Percentiles rank a stretch among this genome's conserved stretches.
Conservation (phyloP, 2,329 filamentous ascomycete genomes). For the Didymella keratinophila region DNA sequence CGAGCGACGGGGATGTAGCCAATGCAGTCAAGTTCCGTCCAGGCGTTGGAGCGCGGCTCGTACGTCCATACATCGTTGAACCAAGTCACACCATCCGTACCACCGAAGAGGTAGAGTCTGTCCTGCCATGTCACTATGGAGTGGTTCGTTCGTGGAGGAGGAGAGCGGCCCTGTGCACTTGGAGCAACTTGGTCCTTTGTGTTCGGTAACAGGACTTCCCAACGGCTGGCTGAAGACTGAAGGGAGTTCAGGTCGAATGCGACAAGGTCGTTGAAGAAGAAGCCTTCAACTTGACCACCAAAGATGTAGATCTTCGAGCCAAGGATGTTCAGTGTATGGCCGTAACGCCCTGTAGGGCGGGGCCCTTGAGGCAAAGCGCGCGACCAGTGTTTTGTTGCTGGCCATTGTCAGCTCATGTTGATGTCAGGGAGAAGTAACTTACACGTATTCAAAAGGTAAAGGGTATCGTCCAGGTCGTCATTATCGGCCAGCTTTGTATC, state of each 20-base stretch:
- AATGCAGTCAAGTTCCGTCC: slow-evolving; percentile 92
- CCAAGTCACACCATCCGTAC: slow-evolving; percentile 95
- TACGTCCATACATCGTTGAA: slow-evolving; percentile 99
- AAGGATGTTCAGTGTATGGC: slow-evolving; percentile 94
- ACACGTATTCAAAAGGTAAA: slow-evolving; percentile 98
- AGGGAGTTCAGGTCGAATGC: slow-evolving; percentile 96
- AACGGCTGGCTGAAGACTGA: slow-evolving; percentile 88
- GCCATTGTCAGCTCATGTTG: slow-evolving; percentile 37
- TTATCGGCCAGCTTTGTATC: slow-evolving; percentile 97
- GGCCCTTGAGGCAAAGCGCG: slow-evolving; percentile 86
- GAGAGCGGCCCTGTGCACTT: slow-evolving; percentile 52
- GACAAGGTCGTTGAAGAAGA: slow-evolving; percentile 96
- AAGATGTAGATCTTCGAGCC: slow-evolving; percentile 98
- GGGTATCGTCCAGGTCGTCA: slow-evolving; percentile 89
- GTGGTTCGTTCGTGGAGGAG: slow-evolving; percentile 93
- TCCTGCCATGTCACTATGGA: slow-evolving; percentile 91
- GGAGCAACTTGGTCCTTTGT: slow-evolving; percentile 63
- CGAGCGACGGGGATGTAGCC: slow-evolving; percentile 94
- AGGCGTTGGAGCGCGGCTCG: slow-evolving; percentile 81
- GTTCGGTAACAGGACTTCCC: slow-evolving; percentile 89
- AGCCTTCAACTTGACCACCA: slow-evolving; percentile 95
- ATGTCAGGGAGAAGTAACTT: slow-evolving; percentile 52
- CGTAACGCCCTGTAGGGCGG: slow-evolving; percentile 88
- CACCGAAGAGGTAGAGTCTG: slow-evolving; percentile 95
- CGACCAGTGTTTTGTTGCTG: slow-evolving; percentile 98